Evolutionary conservation across 371 early-diverging fungal species (phyloP).

Genomic region (Lichtheimia corymbifera): DNA sequence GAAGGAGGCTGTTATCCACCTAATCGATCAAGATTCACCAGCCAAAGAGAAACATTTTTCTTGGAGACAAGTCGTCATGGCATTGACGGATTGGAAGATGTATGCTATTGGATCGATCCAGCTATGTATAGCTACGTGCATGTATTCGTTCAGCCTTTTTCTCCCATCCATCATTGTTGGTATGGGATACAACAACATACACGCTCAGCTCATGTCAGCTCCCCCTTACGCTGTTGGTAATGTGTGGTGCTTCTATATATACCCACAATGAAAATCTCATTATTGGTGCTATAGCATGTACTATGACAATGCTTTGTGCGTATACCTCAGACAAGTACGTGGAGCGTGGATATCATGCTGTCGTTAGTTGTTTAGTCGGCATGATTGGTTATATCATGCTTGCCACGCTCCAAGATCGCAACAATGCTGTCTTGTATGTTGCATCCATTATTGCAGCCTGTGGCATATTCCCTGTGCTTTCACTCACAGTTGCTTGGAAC

Average conservation of each 20-base stretch:
- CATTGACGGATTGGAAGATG: slow-evolving; percentile 58
- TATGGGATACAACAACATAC: slow-evolving; percentile 57
- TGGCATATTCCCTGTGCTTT: slow-evolving; percentile 56
- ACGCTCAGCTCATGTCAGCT: slow-evolving; percentile 46
- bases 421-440: slow-evolving; percentile 33
- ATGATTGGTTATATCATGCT: slow-evolving; percentile 67
- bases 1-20: slow-evolving; percentile 51
- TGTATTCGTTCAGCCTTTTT: slow-evolving; percentile 66
- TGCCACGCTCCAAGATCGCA: slow-evolving; percentile 28
- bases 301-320: slow-evolving; percentile 52
- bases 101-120: slow-evolving; percentile 56
- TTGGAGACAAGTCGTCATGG: slow-evolving; percentile 56
- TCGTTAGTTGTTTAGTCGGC: slow-evolving; percentile 56
- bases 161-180: slow-evolving; percentile 71
- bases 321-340: slow-evolving; percentile 62
- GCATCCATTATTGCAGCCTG: slow-evolving; percentile 50
- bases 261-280: not conserved
- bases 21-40: slow-evolving; percentile 63
- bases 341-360: slow-evolving; percentile 67
- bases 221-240: slow-evolving; percentile 17
- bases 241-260: not conserved
- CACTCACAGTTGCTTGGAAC: slow-evolving; percentile 62
- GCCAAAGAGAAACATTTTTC: slow-evolving; percentile 59
- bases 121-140: slow-evolving; percentile 53
- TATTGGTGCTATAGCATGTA: slow-evolving; percentile 33